A percentile compares a stretch with the other conserved stretches of the same genome.
Evolutionary conservation across 495 filamentous ascomycete genomes (phyloP).

Genomic region (Darksidea phi): DNA sequence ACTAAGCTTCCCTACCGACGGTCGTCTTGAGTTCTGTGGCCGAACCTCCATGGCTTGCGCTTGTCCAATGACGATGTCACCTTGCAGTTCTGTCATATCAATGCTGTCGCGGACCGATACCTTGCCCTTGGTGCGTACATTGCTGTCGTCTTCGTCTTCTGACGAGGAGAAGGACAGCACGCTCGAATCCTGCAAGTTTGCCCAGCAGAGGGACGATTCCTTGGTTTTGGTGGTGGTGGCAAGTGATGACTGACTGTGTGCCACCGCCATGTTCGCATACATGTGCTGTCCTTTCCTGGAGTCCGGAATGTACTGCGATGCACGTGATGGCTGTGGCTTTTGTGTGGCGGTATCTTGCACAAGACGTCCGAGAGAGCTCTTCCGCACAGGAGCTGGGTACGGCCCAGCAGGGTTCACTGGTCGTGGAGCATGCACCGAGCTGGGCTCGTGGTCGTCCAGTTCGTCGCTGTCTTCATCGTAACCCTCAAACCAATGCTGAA

Average conservation of each 20-base stretch:
- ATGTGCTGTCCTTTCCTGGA: constrained; percentile 1
- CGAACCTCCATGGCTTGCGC: constrained; percentile 37
- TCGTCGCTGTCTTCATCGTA: constrained; percentile 43
- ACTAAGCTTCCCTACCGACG: constrained; percentile 23
- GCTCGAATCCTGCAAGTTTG: constrained; percentile 53
- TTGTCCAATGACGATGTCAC: constrained; percentile 34
- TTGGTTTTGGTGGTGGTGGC: constrained; percentile 19
- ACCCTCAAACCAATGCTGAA: constrained; percentile 49
- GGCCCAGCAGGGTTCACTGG: not conserved
- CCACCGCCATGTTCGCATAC: not conserved
- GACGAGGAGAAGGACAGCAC: constrained; percentile 59
- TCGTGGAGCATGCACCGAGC: constrained; percentile 2
- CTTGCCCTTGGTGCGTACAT: not conserved
- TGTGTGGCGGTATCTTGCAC: constrained; percentile 6
- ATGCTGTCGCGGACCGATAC: constrained; percentile 23
- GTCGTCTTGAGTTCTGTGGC: constrained; percentile 10
- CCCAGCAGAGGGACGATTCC: constrained; percentile 48
- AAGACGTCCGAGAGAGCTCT: constrained; percentile 19
- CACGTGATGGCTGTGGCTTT: not conserved
- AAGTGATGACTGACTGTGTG: constrained; percentile 24
- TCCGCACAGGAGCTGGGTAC: constrained; percentile 10
- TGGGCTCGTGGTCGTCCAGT: constrained; percentile 23
- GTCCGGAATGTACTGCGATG: constrained; percentile 4
- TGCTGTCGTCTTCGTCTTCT: constrained; percentile 51
- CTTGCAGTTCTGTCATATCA: constrained; percentile 16